A percentile compares a stretch with the other conserved stretches of the same genome.
phyloP scores from a whole-genome alignment of 192 early-diverging fungal species.

The Podila clonocystis region DNA sequence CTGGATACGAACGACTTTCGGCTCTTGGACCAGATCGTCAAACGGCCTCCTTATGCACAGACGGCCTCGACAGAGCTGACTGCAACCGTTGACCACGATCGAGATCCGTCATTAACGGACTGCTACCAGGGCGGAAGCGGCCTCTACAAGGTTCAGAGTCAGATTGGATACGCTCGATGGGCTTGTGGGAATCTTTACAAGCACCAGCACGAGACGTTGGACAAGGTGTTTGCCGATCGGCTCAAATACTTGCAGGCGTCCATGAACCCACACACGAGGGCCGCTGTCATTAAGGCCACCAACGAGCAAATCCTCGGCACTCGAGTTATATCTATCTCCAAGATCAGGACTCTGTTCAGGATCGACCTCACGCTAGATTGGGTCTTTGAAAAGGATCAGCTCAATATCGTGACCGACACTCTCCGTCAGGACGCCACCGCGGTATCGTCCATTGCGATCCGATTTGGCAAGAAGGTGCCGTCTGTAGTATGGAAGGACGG shows the following conservation, averaged over 20 bases:
- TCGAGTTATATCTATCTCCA: slow-evolving; percentile 13
- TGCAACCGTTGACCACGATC: background rate
- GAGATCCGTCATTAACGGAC: background rate
- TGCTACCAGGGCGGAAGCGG: slow-evolving; percentile 23
- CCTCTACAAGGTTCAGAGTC: background rate
- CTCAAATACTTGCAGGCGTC: slow-evolving; percentile 11
- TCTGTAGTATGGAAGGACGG: slow-evolving; percentile 18
- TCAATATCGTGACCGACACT: slow-evolving; percentile 6
- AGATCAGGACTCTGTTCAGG: slow-evolving; percentile 18
- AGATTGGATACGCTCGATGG: slow-evolving; percentile 24
- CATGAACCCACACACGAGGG: slow-evolving; percentile 12
- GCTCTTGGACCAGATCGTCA: slow-evolving; percentile 26
- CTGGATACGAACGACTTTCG: slow-evolving; percentile 38
- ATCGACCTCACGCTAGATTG: slow-evolving; percentile 36
- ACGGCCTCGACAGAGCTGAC: background rate
- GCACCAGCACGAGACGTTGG: slow-evolving; percentile 3
- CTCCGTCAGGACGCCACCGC: slow-evolving; percentile 1
- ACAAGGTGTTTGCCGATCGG: slow-evolving; percentile 21
- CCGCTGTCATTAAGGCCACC: background rate
- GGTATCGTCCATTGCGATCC: slow-evolving; percentile 15
- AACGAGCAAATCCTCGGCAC: slow-evolving; percentile 11
- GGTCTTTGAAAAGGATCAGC: slow-evolving; percentile 12
- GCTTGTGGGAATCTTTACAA: slow-evolving; percentile 21
- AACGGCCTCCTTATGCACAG: slow-evolving; percentile 25
- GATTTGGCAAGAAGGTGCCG: slow-evolving; percentile 10